Conservation (phyloP, 441 rosid genomes). For the Pelargonium australe region DNA sequence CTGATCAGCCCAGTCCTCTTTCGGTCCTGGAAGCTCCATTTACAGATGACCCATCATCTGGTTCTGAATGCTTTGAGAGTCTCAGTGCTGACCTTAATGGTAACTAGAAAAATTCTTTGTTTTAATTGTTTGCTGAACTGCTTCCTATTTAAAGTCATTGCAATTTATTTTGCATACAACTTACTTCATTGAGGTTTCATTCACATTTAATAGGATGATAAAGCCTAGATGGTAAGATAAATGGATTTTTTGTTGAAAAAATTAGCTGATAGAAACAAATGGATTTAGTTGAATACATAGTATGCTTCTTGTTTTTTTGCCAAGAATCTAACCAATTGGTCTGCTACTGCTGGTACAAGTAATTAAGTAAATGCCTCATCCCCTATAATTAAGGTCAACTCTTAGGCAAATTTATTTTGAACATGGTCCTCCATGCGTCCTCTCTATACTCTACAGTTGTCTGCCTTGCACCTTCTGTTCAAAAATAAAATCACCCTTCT, state of each 20-base stretch:
- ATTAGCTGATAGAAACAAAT: not conserved
- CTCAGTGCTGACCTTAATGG: conserved; percentile 88
- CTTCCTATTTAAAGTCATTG: conserved; percentile 3
- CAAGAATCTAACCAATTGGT: not conserved
- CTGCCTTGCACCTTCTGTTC: too few relatives aligned
- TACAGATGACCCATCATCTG: conserved; percentile 57
- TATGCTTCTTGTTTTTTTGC: too few relatives aligned
- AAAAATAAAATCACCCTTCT: too few relatives aligned
- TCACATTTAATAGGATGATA: not conserved
- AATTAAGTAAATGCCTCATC: not conserved
- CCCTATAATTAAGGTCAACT: not conserved
- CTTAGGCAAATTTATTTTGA: not conserved
- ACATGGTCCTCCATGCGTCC: too few relatives aligned
- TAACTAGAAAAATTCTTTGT: conserved; percentile 24
- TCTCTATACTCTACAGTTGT: too few relatives aligned
- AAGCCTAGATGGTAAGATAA: not conserved
- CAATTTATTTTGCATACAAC: not conserved
- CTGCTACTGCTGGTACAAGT: not conserved
- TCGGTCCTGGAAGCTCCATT: conserved; percentile 89
- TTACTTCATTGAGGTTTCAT: not conserved
- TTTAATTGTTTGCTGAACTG: conserved; percentile 4
- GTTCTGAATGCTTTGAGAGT: conserved; percentile 91
- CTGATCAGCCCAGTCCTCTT: conserved; percentile 91
- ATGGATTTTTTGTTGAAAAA: not conserved
- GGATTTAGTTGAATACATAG: too few relatives aligned